Evolutionary conservation across 2,329 filamentous ascomycete genomes (phyloP).

Genomic region (Xylariaceae sp.): DNA sequence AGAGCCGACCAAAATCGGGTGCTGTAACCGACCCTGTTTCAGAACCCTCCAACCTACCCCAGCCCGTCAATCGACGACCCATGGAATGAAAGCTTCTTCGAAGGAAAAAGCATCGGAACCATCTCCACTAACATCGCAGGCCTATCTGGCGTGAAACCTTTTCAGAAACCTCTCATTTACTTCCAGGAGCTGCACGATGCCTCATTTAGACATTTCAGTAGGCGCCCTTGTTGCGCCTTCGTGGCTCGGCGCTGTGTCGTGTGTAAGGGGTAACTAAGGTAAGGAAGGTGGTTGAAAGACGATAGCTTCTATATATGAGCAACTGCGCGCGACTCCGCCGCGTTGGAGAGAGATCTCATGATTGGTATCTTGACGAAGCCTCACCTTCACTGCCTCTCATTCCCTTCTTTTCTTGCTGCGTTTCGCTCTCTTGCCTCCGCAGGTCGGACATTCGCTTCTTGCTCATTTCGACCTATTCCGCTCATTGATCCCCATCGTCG

Average conservation of each 20-base stretch:
- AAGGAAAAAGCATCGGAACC: neutral
- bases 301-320: neutral
- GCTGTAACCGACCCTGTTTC: constrained; percentile 24
- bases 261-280: neutral
- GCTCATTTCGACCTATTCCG: constrained; percentile 2
- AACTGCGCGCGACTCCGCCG: neutral
- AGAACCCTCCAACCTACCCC: constrained; percentile 7
- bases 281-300: neutral
- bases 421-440: constrained; percentile 10
- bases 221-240: neutral
- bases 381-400: constrained; percentile 3
- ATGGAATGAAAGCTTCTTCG: neutral
- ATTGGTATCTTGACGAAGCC: constrained; percentile 1
- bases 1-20: constrained; percentile 4
- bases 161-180: constrained; percentile 23
- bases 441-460: constrained; percentile 9
- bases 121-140: constrained; percentile 7
- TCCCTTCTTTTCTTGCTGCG: neutral
- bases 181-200: constrained; percentile 12
- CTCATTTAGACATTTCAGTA: constrained; percentile 9
- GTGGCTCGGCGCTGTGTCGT: constrained; percentile 5
- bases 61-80: constrained; percentile 3
- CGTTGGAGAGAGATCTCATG: constrained; percentile 7
- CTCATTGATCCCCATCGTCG: neutral
- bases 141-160: constrained; percentile 23